Percentiles rank a stretch among this genome's conserved stretches.
phyloP scores from a whole-genome alignment of 129 eudicot genomes.

The Escallonia rubra region DNA sequence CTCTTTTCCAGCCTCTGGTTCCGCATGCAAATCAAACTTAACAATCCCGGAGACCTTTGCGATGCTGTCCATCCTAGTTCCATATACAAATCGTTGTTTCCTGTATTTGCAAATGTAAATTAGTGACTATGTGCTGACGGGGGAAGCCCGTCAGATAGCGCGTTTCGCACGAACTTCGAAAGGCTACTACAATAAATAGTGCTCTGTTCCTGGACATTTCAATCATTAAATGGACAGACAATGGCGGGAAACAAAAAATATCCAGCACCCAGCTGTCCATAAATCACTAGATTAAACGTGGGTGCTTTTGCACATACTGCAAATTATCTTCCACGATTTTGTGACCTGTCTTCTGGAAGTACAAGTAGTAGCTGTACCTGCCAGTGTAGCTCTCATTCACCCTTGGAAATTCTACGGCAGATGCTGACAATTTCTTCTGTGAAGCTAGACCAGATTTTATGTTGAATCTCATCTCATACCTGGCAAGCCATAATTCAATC shows the following conservation, averaged over 20 bases:
- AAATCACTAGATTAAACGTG: too few species aligned
- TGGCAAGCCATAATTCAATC: slow-evolving; percentile 19
- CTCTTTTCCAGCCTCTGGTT: slow-evolving; percentile 66
- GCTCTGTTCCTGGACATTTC: background rate
- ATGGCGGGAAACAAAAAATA: too few species aligned
- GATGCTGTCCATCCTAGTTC: slow-evolving; percentile 70
- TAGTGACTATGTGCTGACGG: background rate
- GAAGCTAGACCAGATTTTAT: slow-evolving; percentile 79
- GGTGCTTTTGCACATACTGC: too few species aligned
- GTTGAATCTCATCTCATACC: slow-evolving; percentile 98
- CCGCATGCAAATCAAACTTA: slow-evolving; percentile 84
- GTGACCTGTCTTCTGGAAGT: too few species aligned
- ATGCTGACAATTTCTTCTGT: slow-evolving; percentile 72
- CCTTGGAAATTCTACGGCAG: slow-evolving; percentile 92
- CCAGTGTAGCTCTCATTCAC: slow-evolving; percentile 83
- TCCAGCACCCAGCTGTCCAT: too few species aligned
- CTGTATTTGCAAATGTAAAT: slow-evolving; percentile 29
- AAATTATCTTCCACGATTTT: too few species aligned
- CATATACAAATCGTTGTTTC: slow-evolving; percentile 90
- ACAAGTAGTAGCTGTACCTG: slow-evolving; percentile 36
- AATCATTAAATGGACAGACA: too few species aligned
- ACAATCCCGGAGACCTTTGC: slow-evolving; percentile 81
- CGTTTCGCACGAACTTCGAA: background rate
- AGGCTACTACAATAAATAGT: too few species aligned
- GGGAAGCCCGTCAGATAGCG: background rate